A percentile compares a stretch with the other conserved stretches of the same genome.
phyloP scores from a whole-genome alignment of 371 early-diverging fungal species.

The Lichtheimia ramosa region DNA sequence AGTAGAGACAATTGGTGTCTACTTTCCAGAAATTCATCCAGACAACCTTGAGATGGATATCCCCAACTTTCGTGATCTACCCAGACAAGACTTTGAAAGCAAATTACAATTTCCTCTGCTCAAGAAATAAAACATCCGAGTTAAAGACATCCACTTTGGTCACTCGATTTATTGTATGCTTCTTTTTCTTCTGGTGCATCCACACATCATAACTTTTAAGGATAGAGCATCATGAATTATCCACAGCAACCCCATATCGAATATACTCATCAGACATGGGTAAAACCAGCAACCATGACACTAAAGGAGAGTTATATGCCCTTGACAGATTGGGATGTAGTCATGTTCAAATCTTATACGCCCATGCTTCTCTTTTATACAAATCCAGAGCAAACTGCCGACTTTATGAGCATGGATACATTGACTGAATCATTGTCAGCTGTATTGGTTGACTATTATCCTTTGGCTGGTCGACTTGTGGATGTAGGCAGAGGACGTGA shows the following conservation, averaged over 20 bases:
- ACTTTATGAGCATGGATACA: slow-evolving; percentile 31
- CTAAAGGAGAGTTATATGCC: slow-evolving; percentile 16
- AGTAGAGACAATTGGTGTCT: slow-evolving; percentile 26
- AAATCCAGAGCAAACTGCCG: slow-evolving; percentile 15
- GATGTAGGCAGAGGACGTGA: slow-evolving; percentile 42
- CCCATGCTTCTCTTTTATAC: slow-evolving; percentile 35
- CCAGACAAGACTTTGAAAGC: slow-evolving; percentile 12
- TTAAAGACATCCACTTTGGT: no score
- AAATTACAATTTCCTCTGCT: slow-evolving; percentile 31
- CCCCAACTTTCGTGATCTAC: slow-evolving; percentile 29
- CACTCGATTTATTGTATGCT: no score
- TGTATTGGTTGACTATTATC: slow-evolving; percentile 30
- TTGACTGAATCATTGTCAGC: slow-evolving; percentile 20
- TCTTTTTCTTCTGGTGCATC: no score
- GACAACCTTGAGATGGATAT: slow-evolving; percentile 33
- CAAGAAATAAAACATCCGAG: slow-evolving; percentile 5
- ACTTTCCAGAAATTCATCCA: slow-evolving; percentile 43
- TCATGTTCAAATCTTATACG: slow-evolving; percentile 45
- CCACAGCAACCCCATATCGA: slow-evolving; percentile 13
- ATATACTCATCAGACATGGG: slow-evolving; percentile 14
- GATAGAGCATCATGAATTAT: not conserved
- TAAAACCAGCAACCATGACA: slow-evolving; percentile 24
- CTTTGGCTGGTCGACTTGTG: slow-evolving; percentile 34
- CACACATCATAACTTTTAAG: no score
- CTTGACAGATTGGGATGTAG: slow-evolving; percentile 44